Evolutionary conservation across 768 basidiomycete species (phyloP).

Genomic region (Boletellus ananas): DNA sequence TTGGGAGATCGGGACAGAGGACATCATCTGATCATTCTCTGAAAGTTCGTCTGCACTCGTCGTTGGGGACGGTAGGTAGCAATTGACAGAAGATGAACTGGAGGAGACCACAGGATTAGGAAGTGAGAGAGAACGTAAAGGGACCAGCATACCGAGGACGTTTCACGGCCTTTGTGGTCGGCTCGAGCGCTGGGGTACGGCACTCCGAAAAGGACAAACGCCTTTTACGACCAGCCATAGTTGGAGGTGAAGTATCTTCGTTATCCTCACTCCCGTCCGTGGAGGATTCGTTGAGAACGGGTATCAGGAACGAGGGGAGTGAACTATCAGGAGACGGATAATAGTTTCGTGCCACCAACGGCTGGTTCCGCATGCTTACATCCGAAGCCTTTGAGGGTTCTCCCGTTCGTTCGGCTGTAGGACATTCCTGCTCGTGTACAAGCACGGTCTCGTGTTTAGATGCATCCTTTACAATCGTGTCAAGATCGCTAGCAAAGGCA

Average conservation of each 20-base stretch:
- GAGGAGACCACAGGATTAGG: neutral
- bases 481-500: constrained; percentile 27
- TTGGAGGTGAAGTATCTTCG: neutral
- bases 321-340: constrained; percentile 9
- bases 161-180: neutral
- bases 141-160: neutral
- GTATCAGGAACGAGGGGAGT: neutral
- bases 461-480: constrained; percentile 30
- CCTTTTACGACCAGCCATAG: constrained; percentile 16
- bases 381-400: neutral
- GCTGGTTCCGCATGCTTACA: neutral
- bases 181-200: no score
- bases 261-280: no score
- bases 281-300: constrained; percentile 6
- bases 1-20: no score
- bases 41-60: neutral
- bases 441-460: constrained; percentile 4
- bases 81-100: neutral
- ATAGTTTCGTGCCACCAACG: neutral
- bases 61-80: neutral
- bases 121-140: neutral
- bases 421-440: neutral
- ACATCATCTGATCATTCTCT: neutral
- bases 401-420: neutral
- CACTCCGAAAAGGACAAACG: neutral